Percentiles rank a stretch among this genome's conserved stretches.
Evolutionary conservation across 1,284 basidiomycete species (phyloP).

Genomic region (Moesziomyces antarcticus): DNA sequence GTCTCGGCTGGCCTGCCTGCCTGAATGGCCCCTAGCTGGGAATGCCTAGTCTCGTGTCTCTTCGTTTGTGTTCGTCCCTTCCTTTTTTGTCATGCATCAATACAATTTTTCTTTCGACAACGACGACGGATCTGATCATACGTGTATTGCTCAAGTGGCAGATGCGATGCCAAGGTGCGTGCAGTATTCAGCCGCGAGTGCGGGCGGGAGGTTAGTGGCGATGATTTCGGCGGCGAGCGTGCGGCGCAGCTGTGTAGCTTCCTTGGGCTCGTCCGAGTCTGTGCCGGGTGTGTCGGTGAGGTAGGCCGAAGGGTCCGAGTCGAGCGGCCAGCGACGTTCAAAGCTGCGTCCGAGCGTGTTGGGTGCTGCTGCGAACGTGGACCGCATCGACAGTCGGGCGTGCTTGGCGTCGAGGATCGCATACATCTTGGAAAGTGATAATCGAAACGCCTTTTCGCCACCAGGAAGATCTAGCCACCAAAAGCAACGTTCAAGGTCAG

Average conservation of each 20-base stretch:
- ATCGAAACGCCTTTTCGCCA: constrained; percentile 31
- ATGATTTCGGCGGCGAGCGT: constrained; percentile 36
- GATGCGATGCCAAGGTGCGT: constrained; percentile 11
- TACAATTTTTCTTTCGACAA: constrained; percentile 10
- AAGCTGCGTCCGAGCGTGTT: constrained; percentile 36
- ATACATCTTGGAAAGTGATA: constrained; percentile 24
- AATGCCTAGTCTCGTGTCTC: neutral
- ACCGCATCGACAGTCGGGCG: constrained; percentile 1
- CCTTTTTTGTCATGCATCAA: constrained; percentile 17
- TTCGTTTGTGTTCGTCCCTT: neutral
- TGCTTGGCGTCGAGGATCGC: constrained; percentile 32
- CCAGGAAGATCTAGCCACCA: constrained; percentile 26
- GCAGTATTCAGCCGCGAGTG: constrained; percentile 19
- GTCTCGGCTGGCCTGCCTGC: neutral
- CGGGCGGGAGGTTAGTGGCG: constrained; percentile 21
- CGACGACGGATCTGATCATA: neutral
- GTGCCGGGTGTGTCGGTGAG: neutral
- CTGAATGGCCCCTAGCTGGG: too few species aligned
- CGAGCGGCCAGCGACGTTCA: constrained; percentile 30
- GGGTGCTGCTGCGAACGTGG: constrained; percentile 31
- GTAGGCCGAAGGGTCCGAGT: constrained; percentile 26
- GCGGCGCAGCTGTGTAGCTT: constrained; percentile 18
- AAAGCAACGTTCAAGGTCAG: constrained; percentile 2
- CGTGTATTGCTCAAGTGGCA: neutral
- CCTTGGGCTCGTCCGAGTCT: constrained; percentile 14